Percentiles rank a stretch among this genome's conserved stretches.
phyloP scores from a whole-genome alignment of 1,284 basidiomycete species.

The Cystobasidium pallidum region DNA sequence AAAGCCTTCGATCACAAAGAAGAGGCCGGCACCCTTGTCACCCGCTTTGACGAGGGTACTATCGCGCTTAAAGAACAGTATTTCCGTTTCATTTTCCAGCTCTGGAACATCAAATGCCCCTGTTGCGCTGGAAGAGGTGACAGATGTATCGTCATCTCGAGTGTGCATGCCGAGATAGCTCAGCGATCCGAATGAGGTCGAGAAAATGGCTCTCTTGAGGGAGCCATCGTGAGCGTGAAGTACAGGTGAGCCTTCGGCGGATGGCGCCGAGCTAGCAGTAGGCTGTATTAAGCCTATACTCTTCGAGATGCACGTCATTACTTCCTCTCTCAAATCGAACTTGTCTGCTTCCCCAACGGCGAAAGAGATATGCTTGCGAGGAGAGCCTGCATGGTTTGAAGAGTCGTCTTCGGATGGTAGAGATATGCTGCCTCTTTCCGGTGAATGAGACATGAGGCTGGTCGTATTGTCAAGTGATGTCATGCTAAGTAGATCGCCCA shows the following conservation, averaged over 20 bases:
- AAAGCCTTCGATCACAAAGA: conserved; percentile 98
- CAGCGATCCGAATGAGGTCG: conserved; percentile 80
- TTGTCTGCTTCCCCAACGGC: conserved; percentile 60
- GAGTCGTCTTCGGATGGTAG: conserved; percentile 42
- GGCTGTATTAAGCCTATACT: conserved; percentile 94
- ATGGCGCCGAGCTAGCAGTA: conserved; percentile 58
- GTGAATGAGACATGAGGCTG: conserved; percentile 22
- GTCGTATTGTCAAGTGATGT: conserved; percentile 49
- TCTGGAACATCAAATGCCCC: conserved; percentile 65
- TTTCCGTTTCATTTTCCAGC: conserved; percentile 93
- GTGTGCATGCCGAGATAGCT: conserved; percentile 73
- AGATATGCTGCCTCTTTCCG: conserved; percentile 39
- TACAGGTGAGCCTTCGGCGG: conserved; percentile 48
- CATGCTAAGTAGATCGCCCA: conserved; percentile 63
- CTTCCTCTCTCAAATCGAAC: conserved; percentile 88
- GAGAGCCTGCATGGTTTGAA: neutral
- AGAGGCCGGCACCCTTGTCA: conserved; percentile 86
- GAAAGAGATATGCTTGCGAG: conserved; percentile 22
- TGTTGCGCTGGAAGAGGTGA: conserved; percentile 57
- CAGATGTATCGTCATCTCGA: conserved; percentile 59
- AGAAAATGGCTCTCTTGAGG: conserved; percentile 59
- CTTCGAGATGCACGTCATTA: conserved; percentile 96
- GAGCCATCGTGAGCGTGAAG: conserved; percentile 46
- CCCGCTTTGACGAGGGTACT: conserved; percentile 85
- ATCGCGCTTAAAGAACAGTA: conserved; percentile 87